Conservation (phyloP, 192 early-diverging fungal genomes). For the Oehlia diaphana region DNA sequence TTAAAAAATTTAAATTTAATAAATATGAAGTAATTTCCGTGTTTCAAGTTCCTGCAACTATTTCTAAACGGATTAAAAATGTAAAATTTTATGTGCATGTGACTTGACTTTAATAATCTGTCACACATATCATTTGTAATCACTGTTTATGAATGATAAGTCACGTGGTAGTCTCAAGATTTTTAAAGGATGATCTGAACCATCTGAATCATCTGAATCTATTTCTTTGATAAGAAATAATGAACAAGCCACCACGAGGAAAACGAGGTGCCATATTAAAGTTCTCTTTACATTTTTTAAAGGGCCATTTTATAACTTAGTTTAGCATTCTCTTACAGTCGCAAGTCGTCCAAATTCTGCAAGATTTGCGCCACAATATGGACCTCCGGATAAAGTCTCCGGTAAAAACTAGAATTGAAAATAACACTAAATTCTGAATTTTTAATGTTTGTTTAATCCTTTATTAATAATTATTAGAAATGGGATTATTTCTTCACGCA, state of each 20-base stretch:
- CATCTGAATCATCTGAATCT: no score
- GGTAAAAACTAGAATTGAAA: neutral
- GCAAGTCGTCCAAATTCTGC: neutral
- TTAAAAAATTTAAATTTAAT: neutral
- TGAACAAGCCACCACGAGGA: no score
- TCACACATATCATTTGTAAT: neutral
- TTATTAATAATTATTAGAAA: conserved; percentile 48
- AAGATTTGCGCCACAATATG: neutral
- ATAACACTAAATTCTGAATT: neutral
- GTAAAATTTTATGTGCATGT: neutral
- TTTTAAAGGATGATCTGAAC: no score
- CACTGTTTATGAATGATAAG: neutral
- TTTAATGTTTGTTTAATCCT: neutral
- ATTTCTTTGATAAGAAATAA: no score
- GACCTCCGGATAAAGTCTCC: neutral
- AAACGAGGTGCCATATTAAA: no score
- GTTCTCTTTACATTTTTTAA: no score
- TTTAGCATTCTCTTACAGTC: no score
- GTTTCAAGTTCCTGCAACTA: neutral
- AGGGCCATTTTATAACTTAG: no score
- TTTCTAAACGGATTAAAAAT: neutral
- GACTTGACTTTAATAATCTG: neutral
- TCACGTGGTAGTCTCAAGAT: no score
- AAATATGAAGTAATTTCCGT: neutral
- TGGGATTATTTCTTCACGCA: conserved; percentile 89